Conservation (phyloP, 192 early-diverging fungal genomes). For the Phycomyces blakesleeanus region DNA sequence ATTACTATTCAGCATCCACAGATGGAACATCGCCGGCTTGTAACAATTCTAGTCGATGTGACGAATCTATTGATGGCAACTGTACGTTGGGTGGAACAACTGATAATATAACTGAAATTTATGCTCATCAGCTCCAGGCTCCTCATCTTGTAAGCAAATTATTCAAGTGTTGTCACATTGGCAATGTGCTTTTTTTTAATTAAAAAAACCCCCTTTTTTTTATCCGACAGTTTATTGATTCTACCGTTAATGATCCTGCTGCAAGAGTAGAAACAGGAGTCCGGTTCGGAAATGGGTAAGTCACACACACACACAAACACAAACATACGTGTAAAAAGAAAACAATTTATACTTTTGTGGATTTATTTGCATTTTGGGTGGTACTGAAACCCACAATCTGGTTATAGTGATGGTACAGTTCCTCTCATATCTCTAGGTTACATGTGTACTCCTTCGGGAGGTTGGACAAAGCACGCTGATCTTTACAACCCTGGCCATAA, state of each 20-base stretch:
- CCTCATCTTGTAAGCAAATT: slow-evolving; percentile 16
- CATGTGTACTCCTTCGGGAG: slow-evolving; percentile 72
- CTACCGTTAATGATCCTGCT: slow-evolving; percentile 48
- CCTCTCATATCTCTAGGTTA: slow-evolving; percentile 82
- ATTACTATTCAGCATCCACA: slow-evolving; percentile 58
- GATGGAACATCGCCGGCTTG: slow-evolving; percentile 32
- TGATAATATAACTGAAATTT: slow-evolving; percentile 23
- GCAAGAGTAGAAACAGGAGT: slow-evolving; percentile 66
- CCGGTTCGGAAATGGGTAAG: slow-evolving; percentile 62
- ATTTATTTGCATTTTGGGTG: too few species aligned
- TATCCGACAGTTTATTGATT: slow-evolving; percentile 46
- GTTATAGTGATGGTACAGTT: slow-evolving; percentile 80
- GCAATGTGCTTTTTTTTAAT: too few species aligned
- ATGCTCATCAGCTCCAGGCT: neutral
- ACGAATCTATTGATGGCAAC: slow-evolving; percentile 9
- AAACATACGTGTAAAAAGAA: too few species aligned
- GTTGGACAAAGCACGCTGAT: slow-evolving; percentile 66
- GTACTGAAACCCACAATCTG: neutral
- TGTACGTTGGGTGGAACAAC: neutral
- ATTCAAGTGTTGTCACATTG: too few species aligned
- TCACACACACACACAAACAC: too few species aligned
- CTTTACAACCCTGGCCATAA: slow-evolving; percentile 80
- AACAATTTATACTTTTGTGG: too few species aligned
- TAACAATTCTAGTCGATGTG: neutral
- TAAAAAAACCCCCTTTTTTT: neutral